phyloP scores from a whole-genome alignment of 257 asterid genomes.

The Solanum gandarillasii region DNA sequence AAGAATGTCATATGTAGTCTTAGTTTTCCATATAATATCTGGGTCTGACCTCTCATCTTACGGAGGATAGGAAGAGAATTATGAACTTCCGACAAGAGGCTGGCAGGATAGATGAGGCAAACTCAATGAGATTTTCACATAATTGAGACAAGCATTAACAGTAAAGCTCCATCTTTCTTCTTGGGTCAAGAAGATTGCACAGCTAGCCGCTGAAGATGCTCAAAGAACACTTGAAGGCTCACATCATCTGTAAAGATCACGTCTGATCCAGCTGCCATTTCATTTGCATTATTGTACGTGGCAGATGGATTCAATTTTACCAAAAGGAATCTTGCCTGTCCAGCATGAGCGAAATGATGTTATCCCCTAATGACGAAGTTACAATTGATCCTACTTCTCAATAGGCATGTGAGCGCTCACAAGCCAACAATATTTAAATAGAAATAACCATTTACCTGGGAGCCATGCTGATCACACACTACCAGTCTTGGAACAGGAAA shows the following conservation, averaged over 20 bases:
- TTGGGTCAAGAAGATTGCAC: slow-evolving; percentile 68
- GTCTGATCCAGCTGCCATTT: slow-evolving; percentile 80
- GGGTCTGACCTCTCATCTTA: slow-evolving; percentile 7
- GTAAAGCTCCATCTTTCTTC: neutral
- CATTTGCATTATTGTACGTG: slow-evolving; percentile 71
- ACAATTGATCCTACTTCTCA: neutral
- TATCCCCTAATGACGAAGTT: neutral
- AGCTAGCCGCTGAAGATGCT: slow-evolving; percentile 93
- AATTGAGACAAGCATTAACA: neutral
- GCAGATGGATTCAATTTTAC: slow-evolving; percentile 98
- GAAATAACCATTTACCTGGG: slow-evolving; percentile 48
- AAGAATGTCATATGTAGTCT: slow-evolving; percentile 6
- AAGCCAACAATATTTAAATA: neutral
- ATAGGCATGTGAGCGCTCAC: neutral
- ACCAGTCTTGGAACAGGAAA: slow-evolving; percentile 96
- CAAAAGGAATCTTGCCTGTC: slow-evolving; percentile 90
- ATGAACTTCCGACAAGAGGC: neutral
- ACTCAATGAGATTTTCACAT: slow-evolving; percentile 1
- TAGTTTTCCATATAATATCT: slow-evolving; percentile 1
- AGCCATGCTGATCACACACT: slow-evolving; percentile 97
- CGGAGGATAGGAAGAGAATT: neutral
- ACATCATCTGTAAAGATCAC: slow-evolving; percentile 94
- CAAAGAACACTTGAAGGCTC: slow-evolving; percentile 81
- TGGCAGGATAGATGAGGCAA: neutral
- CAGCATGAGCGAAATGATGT: slow-evolving; percentile 3